Evolutionary conservation across 2,329 filamentous ascomycete species (phyloP), one percentile per base, ranked within the genome.

Genomic region (Trichophyton schoenleinii): DNA sequence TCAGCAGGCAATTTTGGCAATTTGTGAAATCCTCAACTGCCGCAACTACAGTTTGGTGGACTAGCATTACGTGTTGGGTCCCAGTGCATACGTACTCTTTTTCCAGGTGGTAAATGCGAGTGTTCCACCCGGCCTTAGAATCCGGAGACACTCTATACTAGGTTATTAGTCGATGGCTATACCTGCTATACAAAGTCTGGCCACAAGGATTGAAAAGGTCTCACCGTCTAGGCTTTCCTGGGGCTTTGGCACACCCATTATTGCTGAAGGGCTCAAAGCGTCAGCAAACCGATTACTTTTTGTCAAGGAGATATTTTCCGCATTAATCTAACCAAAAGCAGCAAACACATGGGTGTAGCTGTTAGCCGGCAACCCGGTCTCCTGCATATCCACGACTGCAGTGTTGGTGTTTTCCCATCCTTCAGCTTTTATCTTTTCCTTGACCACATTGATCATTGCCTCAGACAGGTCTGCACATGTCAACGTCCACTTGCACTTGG

Each of bases 381-480:
- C 25, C 36, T 61, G 55, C 55, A 61, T 3, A 52, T 61, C 60
- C 6, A 11, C 55, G 18, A 61, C 25, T 8, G 42, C 55, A 58
- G 55, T 44, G 6, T 53, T 34, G 28, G 60, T 59, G 41, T 53
- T 58, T 53, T 18, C n/a, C 60, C 60, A 61, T 28, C n/a, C 25
- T 41, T 61, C 55, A 13, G n/a, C 28, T 4, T 61, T 31, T 41
- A 61, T 58, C 52, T 49, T 61, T 8, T 8, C 44, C 34, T 58
- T 53, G 36, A 61, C 60, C 31, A 55, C 41, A 53, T 59, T 42
- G 18, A 61, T 44, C 60, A 61, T 61, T 3, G 55, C 60, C n/a
- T 58, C 60, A n/a, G 60, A 61, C 31, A 61, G 52, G 55, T 61
- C 60, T 13, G 60, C 60, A 25, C 60, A 61, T 38, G 53, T 61